phyloP scores from a whole-genome alignment of 1,284 basidiomycete genomes.

The Sutorius eximius region DNA sequence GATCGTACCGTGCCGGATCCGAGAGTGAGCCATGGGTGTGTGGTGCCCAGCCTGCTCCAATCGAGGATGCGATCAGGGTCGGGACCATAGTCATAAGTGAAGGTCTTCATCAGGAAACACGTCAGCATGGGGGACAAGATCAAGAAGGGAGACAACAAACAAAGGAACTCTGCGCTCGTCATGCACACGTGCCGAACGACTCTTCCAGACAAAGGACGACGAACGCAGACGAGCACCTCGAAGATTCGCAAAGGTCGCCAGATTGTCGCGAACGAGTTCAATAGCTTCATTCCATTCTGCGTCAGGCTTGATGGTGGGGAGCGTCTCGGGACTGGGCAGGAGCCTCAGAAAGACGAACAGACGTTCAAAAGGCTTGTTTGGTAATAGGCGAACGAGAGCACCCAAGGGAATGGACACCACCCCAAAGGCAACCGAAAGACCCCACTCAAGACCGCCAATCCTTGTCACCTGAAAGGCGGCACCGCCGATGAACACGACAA shows the following conservation, averaged over 20 bases:
- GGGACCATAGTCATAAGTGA: constrained; percentile 87
- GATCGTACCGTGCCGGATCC: constrained; percentile 75
- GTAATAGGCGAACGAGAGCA: constrained; percentile 77
- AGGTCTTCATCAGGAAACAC: constrained; percentile 41
- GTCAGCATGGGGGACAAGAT: constrained; percentile 2
- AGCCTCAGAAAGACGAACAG: constrained; percentile 68
- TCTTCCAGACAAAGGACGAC: constrained; percentile 81
- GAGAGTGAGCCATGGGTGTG: constrained; percentile 57
- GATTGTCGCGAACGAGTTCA: constrained; percentile 80
- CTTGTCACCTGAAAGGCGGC: constrained; percentile 88
- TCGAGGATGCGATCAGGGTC: constrained; percentile 79
- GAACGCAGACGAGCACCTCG: constrained; percentile 84
- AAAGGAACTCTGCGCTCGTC: constrained; percentile 48
- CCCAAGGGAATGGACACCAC: constrained; percentile 87
- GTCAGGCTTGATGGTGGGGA: constrained; percentile 67
- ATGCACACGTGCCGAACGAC: constrained; percentile 58
- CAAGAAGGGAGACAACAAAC: constrained; percentile 25
- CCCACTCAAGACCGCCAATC: constrained; percentile 88
- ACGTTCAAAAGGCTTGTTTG: constrained; percentile 78
- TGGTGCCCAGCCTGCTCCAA: constrained; percentile 78
- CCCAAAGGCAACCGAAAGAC: constrained; percentile 86
- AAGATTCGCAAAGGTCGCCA: constrained; percentile 76
- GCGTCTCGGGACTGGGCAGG: constrained; percentile 65
- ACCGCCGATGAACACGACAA: constrained; percentile 92
- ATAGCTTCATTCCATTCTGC: constrained; percentile 73